phyloP scores from a whole-genome alignment of 805 yeast genomes.

The Myxozyma vanderwaltii region DNA sequence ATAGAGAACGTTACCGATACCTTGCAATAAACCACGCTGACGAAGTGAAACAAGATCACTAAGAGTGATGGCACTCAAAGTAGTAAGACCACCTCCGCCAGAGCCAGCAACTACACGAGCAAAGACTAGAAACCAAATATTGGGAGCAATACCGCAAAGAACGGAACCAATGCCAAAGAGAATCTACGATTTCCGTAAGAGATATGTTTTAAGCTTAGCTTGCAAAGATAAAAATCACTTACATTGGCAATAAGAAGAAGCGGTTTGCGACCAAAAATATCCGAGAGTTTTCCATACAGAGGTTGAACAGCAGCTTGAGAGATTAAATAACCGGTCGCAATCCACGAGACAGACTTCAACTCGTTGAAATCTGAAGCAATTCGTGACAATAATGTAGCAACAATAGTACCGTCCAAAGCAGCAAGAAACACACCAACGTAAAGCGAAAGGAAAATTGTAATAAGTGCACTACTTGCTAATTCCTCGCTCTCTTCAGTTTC shows the following conservation, averaged over 20 bases:
- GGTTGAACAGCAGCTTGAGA: conserved; percentile 79
- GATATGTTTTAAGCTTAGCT: conserved; percentile 31
- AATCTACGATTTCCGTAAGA: too few relatives aligned
- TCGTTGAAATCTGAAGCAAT: conserved; percentile 65
- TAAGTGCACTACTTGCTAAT: conserved; percentile 8
- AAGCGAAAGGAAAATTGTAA: conserved; percentile 29
- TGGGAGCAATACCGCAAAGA: conserved; percentile 49
- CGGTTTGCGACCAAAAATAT: conserved; percentile 51
- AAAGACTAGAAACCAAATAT: conserved; percentile 43
- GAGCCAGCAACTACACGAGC: conserved; percentile 74
- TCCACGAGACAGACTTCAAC: conserved; percentile 61
- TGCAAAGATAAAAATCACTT: too few relatives aligned
- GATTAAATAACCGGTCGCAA: conserved; percentile 69
- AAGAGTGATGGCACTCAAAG: conserved; percentile 72
- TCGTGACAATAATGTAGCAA: conserved; percentile 54
- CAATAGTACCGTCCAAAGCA: conserved; percentile 57
- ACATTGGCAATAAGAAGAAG: conserved; percentile 49
- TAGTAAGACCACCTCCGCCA: conserved; percentile 88
- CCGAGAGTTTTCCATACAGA: conserved; percentile 69
- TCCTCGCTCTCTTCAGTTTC: conserved; percentile 21
- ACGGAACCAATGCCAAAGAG: conserved; percentile 56
- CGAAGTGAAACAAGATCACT: conserved; percentile 76
- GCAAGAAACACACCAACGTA: conserved; percentile 51
- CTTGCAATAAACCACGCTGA: conserved; percentile 80
- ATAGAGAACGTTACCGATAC: conserved; percentile 73